A percentile compares a stretch with the other conserved stretches of the same genome.
Conservation (phyloP, 441 rosid genomes). For the Codiaeum variegatum region DNA sequence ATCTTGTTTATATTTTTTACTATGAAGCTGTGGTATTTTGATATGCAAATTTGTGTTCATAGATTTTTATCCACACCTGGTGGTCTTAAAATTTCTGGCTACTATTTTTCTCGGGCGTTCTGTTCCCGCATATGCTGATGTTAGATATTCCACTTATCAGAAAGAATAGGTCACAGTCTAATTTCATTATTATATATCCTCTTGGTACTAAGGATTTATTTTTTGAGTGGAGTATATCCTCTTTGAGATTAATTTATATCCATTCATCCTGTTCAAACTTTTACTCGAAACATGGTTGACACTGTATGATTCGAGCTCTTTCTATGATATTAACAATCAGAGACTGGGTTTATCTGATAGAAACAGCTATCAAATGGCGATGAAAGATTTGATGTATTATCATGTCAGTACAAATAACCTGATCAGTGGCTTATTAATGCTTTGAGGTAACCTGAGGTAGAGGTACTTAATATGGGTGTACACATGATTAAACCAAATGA, state of each 20-base stretch:
- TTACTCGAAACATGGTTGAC: background rate
- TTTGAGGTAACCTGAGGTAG: background rate
- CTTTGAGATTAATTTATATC: background rate
- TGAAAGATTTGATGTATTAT: background rate
- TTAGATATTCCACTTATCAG: slow-evolving; percentile 1
- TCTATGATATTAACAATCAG: background rate
- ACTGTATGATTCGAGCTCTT: background rate
- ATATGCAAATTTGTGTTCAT: background rate
- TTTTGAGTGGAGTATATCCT: too few species aligned
- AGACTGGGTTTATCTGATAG: background rate
- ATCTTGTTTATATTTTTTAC: background rate
- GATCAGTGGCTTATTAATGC: background rate
- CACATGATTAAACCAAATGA: background rate
- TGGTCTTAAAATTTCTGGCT: background rate
- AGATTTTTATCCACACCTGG: background rate
- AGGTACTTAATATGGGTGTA: background rate
- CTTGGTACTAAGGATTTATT: too few species aligned
- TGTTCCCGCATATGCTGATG: background rate
- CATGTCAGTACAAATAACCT: background rate
- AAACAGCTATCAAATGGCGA: background rate
- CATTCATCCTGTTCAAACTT: background rate
- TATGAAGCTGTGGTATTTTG: background rate
- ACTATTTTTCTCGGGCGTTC: background rate
- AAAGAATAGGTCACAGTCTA: background rate
- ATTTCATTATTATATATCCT: background rate